Percentiles rank a stretch among this genome's conserved stretches.
Conservation (phyloP, 1,284 basidiomycete genomes). For the Chondrostereum purpureum region DNA sequence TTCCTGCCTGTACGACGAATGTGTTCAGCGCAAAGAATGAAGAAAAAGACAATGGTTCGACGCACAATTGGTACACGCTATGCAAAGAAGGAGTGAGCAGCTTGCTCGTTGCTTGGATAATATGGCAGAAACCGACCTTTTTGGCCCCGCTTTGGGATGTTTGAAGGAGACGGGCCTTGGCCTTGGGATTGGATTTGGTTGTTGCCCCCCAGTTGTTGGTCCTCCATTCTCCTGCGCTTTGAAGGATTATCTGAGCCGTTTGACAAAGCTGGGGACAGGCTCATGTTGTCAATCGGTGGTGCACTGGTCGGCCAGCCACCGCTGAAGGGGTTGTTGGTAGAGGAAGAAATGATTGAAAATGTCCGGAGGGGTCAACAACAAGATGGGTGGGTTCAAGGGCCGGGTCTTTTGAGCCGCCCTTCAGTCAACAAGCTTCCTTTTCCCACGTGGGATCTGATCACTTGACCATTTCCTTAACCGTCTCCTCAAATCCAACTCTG, state of each 20-base stretch:
- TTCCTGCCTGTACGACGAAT: slow-evolving; percentile 32
- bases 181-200: neutral
- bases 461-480: neutral
- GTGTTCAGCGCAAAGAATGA: neutral
- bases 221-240: slow-evolving; percentile 16
- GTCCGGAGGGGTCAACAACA: no score
- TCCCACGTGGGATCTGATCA: neutral
- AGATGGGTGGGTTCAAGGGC: no score
- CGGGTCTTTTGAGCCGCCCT: neutral
- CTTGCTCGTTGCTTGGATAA: no score
- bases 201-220: neutral
- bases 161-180: slow-evolving; percentile 14
- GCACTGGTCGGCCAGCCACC: neutral
- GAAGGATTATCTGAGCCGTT: slow-evolving; percentile 33
- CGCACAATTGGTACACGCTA: slow-evolving; percentile 78
- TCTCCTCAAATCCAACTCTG: no score
- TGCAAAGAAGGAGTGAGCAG: neutral
- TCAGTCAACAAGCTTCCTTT: neutral
- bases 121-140: no score
- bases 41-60: slow-evolving; percentile 7
- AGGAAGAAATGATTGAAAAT: neutral
- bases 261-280: slow-evolving; percentile 36
- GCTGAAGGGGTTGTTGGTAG: neutral
- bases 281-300: slow-evolving; percentile 25
- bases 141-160: slow-evolving; percentile 76